Evolutionary conservation across 108 stramenopile genomes (phyloP).

Genomic region (Nitzschia sp.): DNA sequence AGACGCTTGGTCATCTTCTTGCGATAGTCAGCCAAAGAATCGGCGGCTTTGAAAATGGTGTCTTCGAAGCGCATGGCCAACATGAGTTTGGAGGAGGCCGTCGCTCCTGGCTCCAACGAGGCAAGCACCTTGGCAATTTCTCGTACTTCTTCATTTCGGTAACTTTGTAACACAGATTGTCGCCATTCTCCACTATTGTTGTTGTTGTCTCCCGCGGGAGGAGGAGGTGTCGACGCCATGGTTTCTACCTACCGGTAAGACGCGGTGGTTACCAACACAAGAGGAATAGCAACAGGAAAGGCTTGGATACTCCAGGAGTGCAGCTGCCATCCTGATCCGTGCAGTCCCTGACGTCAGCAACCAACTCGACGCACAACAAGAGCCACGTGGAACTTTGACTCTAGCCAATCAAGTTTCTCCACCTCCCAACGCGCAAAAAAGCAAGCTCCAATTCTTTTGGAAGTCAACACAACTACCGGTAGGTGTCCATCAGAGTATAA

Average conservation of each 20-base stretch:
- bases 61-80: conserved; percentile 81
- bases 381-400: too few species aligned
- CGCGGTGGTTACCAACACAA: too few species aligned
- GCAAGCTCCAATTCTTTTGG: neutral
- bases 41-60: conserved; percentile 62
- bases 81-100: conserved; percentile 66
- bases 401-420: too few species aligned
- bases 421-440: neutral
- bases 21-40: conserved; percentile 61
- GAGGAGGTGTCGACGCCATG: neutral
- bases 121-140: conserved; percentile 79
- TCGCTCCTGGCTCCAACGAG: conserved; percentile 66
- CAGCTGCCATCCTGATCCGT: neutral
- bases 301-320: neutral
- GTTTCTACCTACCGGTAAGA: neutral
- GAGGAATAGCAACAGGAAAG: neutral
- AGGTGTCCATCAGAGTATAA: neutral
- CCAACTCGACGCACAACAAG: too few species aligned
- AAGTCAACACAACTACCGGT: neutral
- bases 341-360: too few species aligned
- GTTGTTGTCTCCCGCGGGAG: neutral
- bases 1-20: conserved; percentile 69
- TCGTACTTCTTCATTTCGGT: conserved; percentile 66
- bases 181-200: conserved; percentile 53
- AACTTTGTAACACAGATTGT: conserved; percentile 56